Evolutionary conservation across 2,329 filamentous ascomycete species (phyloP).

Genomic region (Aspergillus calidoustus): DNA sequence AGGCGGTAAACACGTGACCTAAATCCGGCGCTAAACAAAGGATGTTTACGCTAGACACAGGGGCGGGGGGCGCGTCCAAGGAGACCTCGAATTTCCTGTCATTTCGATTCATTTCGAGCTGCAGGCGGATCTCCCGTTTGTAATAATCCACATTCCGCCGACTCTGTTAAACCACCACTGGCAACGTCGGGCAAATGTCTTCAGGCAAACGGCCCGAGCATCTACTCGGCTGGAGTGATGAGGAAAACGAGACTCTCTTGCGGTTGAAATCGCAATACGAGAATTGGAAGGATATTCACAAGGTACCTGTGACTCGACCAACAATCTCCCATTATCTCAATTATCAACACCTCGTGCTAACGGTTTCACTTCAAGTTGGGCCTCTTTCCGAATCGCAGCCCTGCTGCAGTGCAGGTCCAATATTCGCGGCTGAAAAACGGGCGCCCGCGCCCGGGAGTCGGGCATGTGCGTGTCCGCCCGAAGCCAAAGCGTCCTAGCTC

Average conservation of each 20-base stretch:
- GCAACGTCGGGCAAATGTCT: not conserved
- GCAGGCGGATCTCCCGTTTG: not conserved
- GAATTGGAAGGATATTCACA: not conserved
- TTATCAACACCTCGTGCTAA: not conserved
- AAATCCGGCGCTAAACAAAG: too few relatives aligned
- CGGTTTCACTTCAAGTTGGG: not conserved
- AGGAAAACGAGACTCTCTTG: not conserved
- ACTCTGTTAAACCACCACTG: not conserved
- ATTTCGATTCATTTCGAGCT: not conserved
- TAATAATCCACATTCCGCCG: not conserved
- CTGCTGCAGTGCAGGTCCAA: not conserved
- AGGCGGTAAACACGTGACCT: too few relatives aligned
- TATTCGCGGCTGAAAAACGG: not conserved
- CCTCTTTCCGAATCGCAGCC: not conserved
- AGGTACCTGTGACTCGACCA: not conserved
- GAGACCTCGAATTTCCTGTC: too few relatives aligned
- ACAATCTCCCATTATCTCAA: too few relatives aligned
- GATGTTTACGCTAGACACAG: too few relatives aligned
- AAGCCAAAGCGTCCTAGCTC: not conserved
- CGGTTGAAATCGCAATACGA: not conserved
- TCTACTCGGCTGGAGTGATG: not conserved
- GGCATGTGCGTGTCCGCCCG: not conserved
- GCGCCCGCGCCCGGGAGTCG: not conserved
- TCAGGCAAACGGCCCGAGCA: not conserved
- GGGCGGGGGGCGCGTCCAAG: too few relatives aligned